Evolutionary conservation across 2,329 filamentous ascomycete species (phyloP), one percentile per base, ranked within the genome.

Genomic region (Phaeosphaeriaceae sp.): DNA sequence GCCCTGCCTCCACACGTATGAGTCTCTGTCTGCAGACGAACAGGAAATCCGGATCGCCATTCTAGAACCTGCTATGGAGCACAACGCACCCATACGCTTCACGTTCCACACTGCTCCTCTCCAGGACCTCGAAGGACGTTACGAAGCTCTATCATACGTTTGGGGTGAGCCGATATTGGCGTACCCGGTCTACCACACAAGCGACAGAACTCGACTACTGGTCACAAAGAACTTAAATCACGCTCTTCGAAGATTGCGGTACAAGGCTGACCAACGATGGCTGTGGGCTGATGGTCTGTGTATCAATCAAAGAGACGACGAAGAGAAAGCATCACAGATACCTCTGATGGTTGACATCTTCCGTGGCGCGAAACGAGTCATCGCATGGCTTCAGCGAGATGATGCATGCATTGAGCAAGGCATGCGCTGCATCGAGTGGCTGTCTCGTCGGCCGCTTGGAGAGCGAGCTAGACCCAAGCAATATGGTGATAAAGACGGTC

Each of bases 311-410:
- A 32, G 17, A 2, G 22, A 50, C 28, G 10, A 50, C n/a, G 13
- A n/a, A 3, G 48, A 50, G n/a, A 50, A 50, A 22, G 28, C 48
- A 50, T 32, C n/a, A 17, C 48, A 50, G 22, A 50, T 50, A 21
- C 48, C 48, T 21, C 48, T 50, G n/a, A 50, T 50, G 48, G 48
- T 50, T 10, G 28, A 50, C n/a, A 50, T 50, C 22, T 50, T 50
- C 28, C 15, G 48, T 4, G n/a, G 26, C n/a, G 48, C 48, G 6
- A 50, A 22, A 21, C 35, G 17, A 50, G 48, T 50, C 2, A 19
- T 50, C 17, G 48, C 48, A 35, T 50, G 28, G 28, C 24, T 50
- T 35, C 48, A 35, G 22, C 6, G 35, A 21, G 48, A 26, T 10
- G 26, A 50, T 32, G n/a, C 35, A 22, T 15, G 3, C 2, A 22